Conservation (phyloP, 768 basidiomycete genomes). For the Rhodotorula diobovata region DNA sequence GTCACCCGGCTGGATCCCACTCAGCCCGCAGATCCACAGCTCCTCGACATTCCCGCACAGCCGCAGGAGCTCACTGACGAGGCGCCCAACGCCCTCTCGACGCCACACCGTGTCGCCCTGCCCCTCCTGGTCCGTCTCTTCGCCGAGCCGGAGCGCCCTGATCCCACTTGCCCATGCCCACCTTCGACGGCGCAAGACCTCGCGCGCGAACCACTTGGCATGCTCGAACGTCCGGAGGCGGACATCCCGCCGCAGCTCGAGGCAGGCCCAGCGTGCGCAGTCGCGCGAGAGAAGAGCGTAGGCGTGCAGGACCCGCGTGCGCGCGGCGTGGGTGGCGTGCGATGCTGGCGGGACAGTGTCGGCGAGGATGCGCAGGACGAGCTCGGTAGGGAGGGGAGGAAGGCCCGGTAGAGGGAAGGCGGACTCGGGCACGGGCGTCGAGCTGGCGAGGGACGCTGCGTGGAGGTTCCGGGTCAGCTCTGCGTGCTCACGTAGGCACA, state of each 20-base stretch:
- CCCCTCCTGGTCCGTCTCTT: neutral
- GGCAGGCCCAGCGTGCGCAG: conserved; percentile 14
- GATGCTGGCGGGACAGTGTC: conserved; percentile 3
- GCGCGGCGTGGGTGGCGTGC: neutral
- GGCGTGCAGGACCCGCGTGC: neutral
- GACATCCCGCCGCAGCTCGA: conserved; percentile 3
- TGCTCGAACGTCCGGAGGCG: neutral
- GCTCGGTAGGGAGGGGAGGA: conserved; percentile 5
- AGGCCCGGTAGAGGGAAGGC: no score
- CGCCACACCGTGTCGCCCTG: conserved; percentile 4
- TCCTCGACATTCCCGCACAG: conserved; percentile 9
- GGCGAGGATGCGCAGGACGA: conserved; percentile 21
- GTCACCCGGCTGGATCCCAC: neutral
- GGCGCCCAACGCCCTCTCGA: neutral
- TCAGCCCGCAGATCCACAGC: conserved; percentile 17
- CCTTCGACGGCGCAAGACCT: neutral
- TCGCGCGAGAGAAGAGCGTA: neutral
- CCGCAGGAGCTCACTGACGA: neutral
- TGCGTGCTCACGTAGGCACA: no score
- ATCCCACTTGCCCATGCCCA: neutral
- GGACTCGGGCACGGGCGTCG: neutral
- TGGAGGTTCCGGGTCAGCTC: neutral
- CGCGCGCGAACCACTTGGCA: neutral
- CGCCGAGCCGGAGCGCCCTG: neutral
- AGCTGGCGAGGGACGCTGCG: neutral